Percentiles rank a stretch among this genome's conserved stretches.
Conservation (phyloP, 768 basidiomycete species). For the Boletus rubroflammeus region DNA sequence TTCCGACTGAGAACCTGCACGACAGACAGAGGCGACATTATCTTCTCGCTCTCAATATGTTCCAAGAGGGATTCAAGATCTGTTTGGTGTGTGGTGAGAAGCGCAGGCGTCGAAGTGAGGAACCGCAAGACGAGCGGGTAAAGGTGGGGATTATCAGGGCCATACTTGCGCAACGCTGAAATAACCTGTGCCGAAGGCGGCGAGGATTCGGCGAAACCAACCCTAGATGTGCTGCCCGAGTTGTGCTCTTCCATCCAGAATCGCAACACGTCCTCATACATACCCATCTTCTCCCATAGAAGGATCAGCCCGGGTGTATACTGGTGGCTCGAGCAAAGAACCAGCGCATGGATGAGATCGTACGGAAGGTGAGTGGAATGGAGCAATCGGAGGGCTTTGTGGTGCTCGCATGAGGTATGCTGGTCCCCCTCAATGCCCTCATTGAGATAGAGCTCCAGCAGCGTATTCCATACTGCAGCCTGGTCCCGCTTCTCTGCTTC, state of each 20-base stretch:
- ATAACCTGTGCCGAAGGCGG: conserved; percentile 49
- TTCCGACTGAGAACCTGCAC: conserved; percentile 88
- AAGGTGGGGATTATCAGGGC: conserved; percentile 63
- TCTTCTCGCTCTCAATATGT: conserved; percentile 72
- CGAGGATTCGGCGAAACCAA: conserved; percentile 30
- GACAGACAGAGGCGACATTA: conserved; percentile 87
- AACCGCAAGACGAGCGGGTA: conserved; percentile 89
- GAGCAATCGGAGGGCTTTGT: conserved; percentile 75
- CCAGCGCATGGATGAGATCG: conserved; percentile 89
- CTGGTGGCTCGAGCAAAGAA: conserved; percentile 81
- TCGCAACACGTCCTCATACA: conserved; percentile 93
- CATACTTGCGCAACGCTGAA: conserved; percentile 71
- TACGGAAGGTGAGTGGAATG: conserved; percentile 62
- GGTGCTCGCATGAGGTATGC: conserved; percentile 7
- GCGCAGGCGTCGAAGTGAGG: conserved; percentile 75
- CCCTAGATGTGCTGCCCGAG: neutral
- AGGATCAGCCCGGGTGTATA: conserved; percentile 85
- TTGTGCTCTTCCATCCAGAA: conserved; percentile 83
- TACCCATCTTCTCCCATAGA: conserved; percentile 90
- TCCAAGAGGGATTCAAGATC: conserved; percentile 74
- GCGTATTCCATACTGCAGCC: conserved; percentile 89
- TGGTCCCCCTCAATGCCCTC: conserved; percentile 26
- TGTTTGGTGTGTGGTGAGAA: conserved; percentile 64
- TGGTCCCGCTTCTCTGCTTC: conserved; percentile 63
- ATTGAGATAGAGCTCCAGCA: conserved; percentile 88